phyloP scores from a whole-genome alignment of 2,329 filamentous ascomycete species.

The Aureobasidium subglaciale region DNA sequence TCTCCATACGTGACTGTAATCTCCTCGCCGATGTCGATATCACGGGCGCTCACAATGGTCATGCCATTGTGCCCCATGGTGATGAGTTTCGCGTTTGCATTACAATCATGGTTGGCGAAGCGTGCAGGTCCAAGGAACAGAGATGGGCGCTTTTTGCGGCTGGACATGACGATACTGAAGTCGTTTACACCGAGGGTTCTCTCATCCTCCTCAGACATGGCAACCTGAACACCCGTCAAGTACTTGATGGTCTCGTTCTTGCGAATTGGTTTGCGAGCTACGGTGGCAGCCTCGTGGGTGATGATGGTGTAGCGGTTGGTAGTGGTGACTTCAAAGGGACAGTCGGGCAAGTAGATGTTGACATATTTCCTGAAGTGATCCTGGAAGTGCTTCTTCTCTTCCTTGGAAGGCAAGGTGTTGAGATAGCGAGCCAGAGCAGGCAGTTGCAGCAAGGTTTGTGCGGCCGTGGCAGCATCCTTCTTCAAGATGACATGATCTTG shows the following conservation, averaged over 20 bases:
- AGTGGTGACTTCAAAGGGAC: constrained; percentile 85
- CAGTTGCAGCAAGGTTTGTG: constrained; percentile 63
- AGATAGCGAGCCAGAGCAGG: constrained; percentile 67
- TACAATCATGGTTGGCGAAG: constrained; percentile 96
- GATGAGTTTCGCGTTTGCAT: constrained; percentile 80
- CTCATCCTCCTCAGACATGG: constrained; percentile 89
- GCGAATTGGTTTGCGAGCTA: constrained; percentile 70
- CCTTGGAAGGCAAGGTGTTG: constrained; percentile 59
- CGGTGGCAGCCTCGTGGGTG: constrained; percentile 80
- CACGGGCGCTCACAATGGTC: constrained; percentile 74
- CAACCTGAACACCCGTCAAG: constrained; percentile 81
- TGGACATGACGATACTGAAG: constrained; percentile 94
- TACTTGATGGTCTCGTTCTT: constrained; percentile 86
- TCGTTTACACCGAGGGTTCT: constrained; percentile 72
- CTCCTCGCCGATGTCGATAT: constrained; percentile 83
- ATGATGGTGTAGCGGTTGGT: constrained; percentile 94
- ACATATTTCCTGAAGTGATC: constrained; percentile 84
- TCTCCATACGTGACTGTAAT: constrained; percentile 96
- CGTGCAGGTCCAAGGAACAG: constrained; percentile 91
- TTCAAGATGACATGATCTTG: constrained; percentile 63
- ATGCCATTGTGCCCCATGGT: constrained; percentile 81
- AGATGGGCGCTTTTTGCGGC: constrained; percentile 80
- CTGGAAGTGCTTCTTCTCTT: constrained; percentile 80
- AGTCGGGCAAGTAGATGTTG: constrained; percentile 87
- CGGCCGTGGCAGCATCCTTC: constrained; percentile 64